Conservation (phyloP, 805 yeast genomes). For the Candida vartiovaarae region DNA sequence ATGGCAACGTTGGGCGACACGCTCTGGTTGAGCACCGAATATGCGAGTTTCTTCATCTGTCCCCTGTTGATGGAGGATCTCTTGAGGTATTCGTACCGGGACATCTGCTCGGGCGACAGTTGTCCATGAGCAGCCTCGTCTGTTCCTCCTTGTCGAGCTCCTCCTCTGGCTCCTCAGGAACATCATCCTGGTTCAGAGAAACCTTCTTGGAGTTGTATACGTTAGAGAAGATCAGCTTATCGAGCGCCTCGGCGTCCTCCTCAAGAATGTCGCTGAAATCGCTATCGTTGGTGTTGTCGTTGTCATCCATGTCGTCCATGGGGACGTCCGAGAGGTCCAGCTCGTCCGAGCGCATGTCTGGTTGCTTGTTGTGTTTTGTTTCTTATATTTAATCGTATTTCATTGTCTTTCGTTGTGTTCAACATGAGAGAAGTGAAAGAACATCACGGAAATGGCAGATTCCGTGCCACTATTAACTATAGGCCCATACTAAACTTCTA, state of each 20-base stretch:
- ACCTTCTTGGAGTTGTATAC: slow-evolving; percentile 8
- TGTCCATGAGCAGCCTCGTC: slow-evolving; percentile 56
- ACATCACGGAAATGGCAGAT: not conserved
- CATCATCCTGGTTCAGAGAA: slow-evolving; percentile 12
- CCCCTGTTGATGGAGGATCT: slow-evolving; percentile 67
- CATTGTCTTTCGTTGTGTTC: too few relatives aligned
- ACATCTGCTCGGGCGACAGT: slow-evolving; percentile 80
- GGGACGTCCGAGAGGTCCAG: slow-evolving; percentile 25
- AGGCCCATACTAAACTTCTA: too few relatives aligned
- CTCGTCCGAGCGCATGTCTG: slow-evolving; percentile 8
- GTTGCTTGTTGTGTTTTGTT: too few relatives aligned
- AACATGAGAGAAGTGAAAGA: not conserved
- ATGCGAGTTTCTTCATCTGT: slow-evolving; percentile 75
- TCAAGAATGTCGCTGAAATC: slow-evolving; percentile 14
- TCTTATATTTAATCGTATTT: too few relatives aligned
- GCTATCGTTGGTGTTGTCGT: slow-evolving; percentile 4
- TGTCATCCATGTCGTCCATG: slow-evolving; percentile 14
- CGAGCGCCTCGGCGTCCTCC: slow-evolving; percentile 17
- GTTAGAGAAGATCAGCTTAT: slow-evolving; percentile 11
- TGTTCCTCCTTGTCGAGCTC: slow-evolving; percentile 47
- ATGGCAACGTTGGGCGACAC: slow-evolving; percentile 75
- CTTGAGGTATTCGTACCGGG: slow-evolving; percentile 79
- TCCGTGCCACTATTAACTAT: not conserved
- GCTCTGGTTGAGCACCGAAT: slow-evolving; percentile 70
- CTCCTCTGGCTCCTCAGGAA: slow-evolving; percentile 20